Evolutionary conservation across 108 stramenopile species (phyloP).

Genomic region (Cyclostephanos tholiformis): DNA sequence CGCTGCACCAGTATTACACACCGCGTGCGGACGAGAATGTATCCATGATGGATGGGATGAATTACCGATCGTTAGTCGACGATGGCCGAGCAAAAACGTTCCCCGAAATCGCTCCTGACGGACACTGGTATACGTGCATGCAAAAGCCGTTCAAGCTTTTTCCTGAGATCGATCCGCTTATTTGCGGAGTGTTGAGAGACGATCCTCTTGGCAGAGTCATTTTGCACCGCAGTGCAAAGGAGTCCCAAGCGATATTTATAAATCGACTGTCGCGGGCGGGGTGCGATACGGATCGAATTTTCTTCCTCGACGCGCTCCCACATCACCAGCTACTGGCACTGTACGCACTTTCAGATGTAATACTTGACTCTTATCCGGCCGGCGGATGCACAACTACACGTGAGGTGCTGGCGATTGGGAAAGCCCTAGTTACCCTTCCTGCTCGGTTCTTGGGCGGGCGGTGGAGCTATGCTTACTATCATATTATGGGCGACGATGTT

Average conservation of each 20-base stretch:
- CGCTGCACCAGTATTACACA: slow-evolving; percentile 42
- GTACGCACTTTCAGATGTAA: slow-evolving; percentile 23
- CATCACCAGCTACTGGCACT: slow-evolving; percentile 44
- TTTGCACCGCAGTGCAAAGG: not conserved
- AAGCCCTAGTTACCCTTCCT: slow-evolving; percentile 47
- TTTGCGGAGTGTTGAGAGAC: slow-evolving; percentile 37
- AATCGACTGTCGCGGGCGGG: slow-evolving; percentile 19
- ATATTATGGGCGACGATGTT: slow-evolving; percentile 11
- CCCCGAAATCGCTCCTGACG: not conserved
- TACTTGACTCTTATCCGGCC: slow-evolving; percentile 51
- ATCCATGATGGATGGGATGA: slow-evolving; percentile 17
- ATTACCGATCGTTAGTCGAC: slow-evolving; percentile 4
- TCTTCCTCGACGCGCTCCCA: slow-evolving; percentile 26
- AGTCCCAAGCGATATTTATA: not conserved
- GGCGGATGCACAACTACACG: slow-evolving; percentile 52
- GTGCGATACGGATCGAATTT: slow-evolving; percentile 42
- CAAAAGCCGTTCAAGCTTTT: slow-evolving; percentile 48
- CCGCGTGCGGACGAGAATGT: slow-evolving; percentile 13
- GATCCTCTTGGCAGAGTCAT: slow-evolving; percentile 12
- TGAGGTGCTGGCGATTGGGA: slow-evolving; percentile 45
- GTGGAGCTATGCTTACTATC: slow-evolving; percentile 33
- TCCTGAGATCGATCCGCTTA: slow-evolving; percentile 40
- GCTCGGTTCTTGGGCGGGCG: slow-evolving; percentile 47
- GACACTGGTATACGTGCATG: slow-evolving; percentile 40
- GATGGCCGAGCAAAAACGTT: slow-evolving; percentile 1